A percentile compares a stretch with the other conserved stretches of the same genome.
Evolutionary conservation across 192 early-diverging fungal genomes (phyloP).

Genomic region (Gonapodya sp.): DNA sequence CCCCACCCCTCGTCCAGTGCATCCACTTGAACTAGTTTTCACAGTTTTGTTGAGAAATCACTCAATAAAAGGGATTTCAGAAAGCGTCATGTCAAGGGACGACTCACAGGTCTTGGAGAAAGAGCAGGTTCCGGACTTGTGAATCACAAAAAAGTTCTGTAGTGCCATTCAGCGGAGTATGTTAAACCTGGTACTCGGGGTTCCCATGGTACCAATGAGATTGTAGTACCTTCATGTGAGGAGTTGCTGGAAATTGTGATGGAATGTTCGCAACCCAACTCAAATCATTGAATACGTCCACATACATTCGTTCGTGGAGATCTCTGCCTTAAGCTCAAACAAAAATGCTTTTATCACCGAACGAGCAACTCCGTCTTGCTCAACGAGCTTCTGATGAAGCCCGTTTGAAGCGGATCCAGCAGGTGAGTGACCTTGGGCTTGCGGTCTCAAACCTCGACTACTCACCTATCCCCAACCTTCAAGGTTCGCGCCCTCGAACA

Average conservation of each 20-base stretch:
- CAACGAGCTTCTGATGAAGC: too few relatives aligned
- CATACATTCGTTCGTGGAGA: not conserved
- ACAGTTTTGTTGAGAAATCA: too few relatives aligned
- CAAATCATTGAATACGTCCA: not conserved
- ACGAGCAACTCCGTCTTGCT: too few relatives aligned
- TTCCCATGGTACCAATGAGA: not conserved
- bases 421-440: too few relatives aligned
- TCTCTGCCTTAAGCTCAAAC: too few relatives aligned
- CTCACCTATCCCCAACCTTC: too few relatives aligned
- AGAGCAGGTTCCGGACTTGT: constrained; percentile 12
- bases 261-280: not conserved
- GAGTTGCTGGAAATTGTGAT: not conserved
- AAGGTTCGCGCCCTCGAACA: too few relatives aligned
- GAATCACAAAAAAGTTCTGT: constrained; percentile 16
- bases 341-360: too few relatives aligned
- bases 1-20: constrained; percentile 13
- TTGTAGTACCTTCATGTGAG: not conserved
- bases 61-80: not conserved
- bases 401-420: too few relatives aligned
- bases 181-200: not conserved
- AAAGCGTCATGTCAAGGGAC: not conserved
- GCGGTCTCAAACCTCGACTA: too few relatives aligned
- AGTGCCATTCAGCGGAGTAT: not conserved
- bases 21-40: constrained; percentile 10
- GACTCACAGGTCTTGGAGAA: constrained; percentile 13